A percentile compares a stretch with the other conserved stretches of the same genome.
Evolutionary conservation across 2,329 filamentous ascomycete genomes (phyloP).

Genomic region (Zymoseptoria pseudotritici): DNA sequence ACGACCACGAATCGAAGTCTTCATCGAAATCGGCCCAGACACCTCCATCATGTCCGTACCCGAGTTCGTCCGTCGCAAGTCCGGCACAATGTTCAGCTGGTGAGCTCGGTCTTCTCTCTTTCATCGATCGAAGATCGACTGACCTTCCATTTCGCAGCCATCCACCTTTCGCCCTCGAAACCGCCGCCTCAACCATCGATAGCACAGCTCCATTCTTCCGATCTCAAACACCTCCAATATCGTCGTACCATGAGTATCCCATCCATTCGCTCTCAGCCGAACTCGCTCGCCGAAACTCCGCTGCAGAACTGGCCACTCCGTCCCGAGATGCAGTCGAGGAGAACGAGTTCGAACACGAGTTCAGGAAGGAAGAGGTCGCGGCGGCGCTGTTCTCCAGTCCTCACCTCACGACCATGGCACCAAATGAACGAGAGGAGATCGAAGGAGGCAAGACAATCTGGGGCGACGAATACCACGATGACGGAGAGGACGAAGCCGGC

Average conservation of each 20-base stretch:
- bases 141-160: background rate
- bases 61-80: background rate
- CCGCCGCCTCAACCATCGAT: background rate
- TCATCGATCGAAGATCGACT: background rate
- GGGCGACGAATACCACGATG: background rate
- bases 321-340: background rate
- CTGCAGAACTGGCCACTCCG: background rate
- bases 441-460: background rate
- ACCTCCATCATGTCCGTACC: background rate
- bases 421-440: background rate
- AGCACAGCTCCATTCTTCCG: background rate
- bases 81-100: background rate
- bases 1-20: background rate
- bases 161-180: background rate
- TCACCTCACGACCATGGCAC: background rate
- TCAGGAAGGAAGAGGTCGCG: background rate
- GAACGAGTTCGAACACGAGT: background rate
- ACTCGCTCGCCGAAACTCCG: background rate
- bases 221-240: background rate
- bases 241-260: background rate
- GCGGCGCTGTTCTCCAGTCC: background rate
- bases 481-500: background rate
- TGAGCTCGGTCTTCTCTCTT: background rate
- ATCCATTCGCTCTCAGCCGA: background rate
- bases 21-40: background rate